phyloP scores from a whole-genome alignment of 768 basidiomycete species.

The Lactarius vividus region DNA sequence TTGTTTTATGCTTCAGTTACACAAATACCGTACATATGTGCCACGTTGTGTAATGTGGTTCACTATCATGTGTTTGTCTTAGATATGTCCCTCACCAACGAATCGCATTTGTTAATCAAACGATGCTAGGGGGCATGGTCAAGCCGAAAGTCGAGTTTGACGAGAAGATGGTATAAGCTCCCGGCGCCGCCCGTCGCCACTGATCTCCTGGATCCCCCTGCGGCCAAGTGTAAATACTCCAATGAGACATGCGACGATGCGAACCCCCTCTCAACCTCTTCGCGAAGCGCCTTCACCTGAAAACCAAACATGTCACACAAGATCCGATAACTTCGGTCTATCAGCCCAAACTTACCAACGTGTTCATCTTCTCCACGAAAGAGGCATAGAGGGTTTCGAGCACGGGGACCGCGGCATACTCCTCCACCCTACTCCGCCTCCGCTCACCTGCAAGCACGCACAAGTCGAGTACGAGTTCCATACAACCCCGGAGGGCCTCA shows the following conservation, averaged over 20 bases:
- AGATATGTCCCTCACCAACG: constrained; percentile 20
- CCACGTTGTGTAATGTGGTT: constrained; percentile 16
- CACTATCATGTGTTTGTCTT: constrained; percentile 2
- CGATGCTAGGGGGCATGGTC: background rate
- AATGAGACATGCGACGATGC: constrained; percentile 23
- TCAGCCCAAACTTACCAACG: constrained; percentile 47
- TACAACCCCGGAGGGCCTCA: constrained; percentile 57
- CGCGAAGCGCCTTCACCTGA: constrained; percentile 56
- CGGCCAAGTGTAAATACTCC: constrained; percentile 26
- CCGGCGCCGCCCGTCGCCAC: constrained; percentile 22
- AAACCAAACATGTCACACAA: constrained; percentile 17
- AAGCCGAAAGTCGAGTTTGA: constrained; percentile 24
- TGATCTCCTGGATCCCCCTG: constrained; percentile 12
- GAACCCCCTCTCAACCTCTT: constrained; percentile 50
- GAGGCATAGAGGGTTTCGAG: constrained; percentile 53
- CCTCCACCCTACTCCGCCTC: constrained; percentile 50
- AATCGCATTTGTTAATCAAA: constrained; percentile 5
- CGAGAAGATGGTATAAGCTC: constrained; percentile 27
- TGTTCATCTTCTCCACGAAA: constrained; percentile 55
- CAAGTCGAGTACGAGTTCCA: constrained; percentile 68
- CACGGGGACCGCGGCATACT: constrained; percentile 59
- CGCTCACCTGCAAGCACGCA: constrained; percentile 63
- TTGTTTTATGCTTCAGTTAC: constrained; percentile 25
- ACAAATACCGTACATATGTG: constrained; percentile 15
- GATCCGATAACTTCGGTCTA: background rate